Evolutionary conservation across 2,329 filamentous ascomycete species (phyloP).

Genomic region (Hirsutella minnesotensis): DNA sequence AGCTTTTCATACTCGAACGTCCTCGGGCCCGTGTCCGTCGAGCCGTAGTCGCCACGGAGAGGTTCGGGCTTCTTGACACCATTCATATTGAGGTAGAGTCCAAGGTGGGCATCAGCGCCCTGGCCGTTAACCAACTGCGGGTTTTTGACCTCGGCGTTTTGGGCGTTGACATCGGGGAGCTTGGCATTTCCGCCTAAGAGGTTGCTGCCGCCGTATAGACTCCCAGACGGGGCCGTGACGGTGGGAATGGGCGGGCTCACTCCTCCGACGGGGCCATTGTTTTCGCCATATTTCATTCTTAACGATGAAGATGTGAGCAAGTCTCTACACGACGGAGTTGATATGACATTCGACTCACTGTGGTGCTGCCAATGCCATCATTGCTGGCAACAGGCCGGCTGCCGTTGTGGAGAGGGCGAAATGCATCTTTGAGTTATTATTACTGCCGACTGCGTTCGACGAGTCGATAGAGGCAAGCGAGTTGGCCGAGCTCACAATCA

Average conservation of each 20-base stretch:
- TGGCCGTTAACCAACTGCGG: conserved; percentile 36
- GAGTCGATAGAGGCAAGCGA: not conserved
- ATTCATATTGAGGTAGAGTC: conserved; percentile 41
- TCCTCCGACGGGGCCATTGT: conserved; percentile 28
- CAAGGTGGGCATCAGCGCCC: conserved; percentile 34
- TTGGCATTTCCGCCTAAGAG: conserved; percentile 28
- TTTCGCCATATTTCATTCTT: conserved; percentile 23
- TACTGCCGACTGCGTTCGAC: not conserved
- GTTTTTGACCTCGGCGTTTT: conserved; percentile 25
- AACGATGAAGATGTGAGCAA: not conserved
- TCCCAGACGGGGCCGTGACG: conserved; percentile 23
- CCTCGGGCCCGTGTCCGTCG: conserved; percentile 40
- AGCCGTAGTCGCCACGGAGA: conserved; percentile 36
- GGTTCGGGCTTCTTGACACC: conserved; percentile 40
- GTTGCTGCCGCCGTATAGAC: conserved; percentile 25
- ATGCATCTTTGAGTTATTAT: not conserved
- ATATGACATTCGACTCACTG: not conserved
- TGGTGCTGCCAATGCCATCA: not conserved
- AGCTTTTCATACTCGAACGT: conserved; percentile 37
- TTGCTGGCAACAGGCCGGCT: not conserved
- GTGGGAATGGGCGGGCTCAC: conserved; percentile 24
- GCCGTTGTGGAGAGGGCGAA: not conserved
- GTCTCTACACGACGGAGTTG: not conserved
- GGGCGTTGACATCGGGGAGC: conserved; percentile 22
- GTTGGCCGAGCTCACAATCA: not conserved